phyloP scores from a whole-genome alignment of 148 eudicot species.

The Heliamphora exappendiculata region DNA sequence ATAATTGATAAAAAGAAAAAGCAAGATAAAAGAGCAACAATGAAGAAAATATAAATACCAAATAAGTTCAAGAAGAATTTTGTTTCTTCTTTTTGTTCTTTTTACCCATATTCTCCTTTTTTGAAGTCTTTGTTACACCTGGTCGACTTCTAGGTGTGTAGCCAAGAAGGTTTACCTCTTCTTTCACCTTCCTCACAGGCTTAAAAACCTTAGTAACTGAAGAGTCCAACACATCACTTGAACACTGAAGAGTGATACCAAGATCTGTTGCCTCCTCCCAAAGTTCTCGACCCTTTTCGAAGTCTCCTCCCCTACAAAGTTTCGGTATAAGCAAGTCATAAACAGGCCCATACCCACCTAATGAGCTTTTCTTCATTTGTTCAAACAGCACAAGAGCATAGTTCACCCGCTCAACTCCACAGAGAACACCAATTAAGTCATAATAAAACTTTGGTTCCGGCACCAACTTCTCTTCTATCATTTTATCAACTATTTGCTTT shows the following conservation, averaged over 20 bases:
- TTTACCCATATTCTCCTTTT: constrained; percentile 17
- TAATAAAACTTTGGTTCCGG: constrained; percentile 48
- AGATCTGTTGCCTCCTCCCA: constrained; percentile 53
- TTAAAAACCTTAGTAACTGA: constrained; percentile 41
- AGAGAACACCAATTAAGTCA: constrained; percentile 49
- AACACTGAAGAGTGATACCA: constrained; percentile 38
- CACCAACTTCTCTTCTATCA: constrained; percentile 35
- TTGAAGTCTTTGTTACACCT: constrained; percentile 8
- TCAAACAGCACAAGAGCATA: constrained; percentile 50
- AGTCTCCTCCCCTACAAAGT: constrained; percentile 47
- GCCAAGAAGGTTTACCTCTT: constrained; percentile 13
- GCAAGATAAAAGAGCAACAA: not conserved
- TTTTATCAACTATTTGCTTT: constrained; percentile 41
- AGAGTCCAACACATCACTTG: constrained; percentile 50
- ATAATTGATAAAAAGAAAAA: not conserved
- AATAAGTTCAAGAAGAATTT: not conserved
- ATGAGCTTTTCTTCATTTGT: constrained; percentile 43
- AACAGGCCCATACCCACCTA: constrained; percentile 46
- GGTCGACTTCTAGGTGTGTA: constrained; percentile 11
- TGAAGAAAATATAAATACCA: not conserved
- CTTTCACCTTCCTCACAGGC: constrained; percentile 28
- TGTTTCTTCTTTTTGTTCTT: constrained; percentile 17
- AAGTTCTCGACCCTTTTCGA: constrained; percentile 44
- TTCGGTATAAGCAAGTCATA: constrained; percentile 60
- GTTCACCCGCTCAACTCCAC: constrained; percentile 57